A percentile compares a stretch with the other conserved stretches of the same genome.
Evolutionary conservation across 352 stramenopile species (phyloP).

Genomic region (Hyaloperonospora brassicae): DNA sequence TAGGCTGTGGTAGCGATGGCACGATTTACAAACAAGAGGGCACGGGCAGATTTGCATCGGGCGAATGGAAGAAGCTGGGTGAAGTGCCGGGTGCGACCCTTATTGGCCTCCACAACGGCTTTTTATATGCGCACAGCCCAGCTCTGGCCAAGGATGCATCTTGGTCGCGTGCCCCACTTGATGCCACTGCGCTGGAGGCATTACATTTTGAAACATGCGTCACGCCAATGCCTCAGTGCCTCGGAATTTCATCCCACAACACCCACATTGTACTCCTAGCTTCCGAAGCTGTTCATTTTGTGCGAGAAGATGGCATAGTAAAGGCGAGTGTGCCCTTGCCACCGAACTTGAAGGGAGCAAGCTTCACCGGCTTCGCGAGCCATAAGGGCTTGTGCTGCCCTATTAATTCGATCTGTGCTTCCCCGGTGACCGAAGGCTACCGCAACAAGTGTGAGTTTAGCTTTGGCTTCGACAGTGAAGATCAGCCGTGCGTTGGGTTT

Average conservation of each 20-base stretch:
- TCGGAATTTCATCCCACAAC: slow-evolving; percentile 74
- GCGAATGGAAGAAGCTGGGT: slow-evolving; percentile 50
- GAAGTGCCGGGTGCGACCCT: slow-evolving; percentile 30
- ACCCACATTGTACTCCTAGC: slow-evolving; percentile 61
- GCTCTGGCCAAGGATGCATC: slow-evolving; percentile 2
- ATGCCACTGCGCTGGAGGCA: slow-evolving; percentile 37
- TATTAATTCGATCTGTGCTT: slow-evolving; percentile 83
- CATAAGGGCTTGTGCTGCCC: slow-evolving; percentile 79
- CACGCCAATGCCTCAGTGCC: slow-evolving; percentile 17
- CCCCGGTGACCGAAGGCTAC: slow-evolving; percentile 83
- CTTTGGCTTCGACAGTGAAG: slow-evolving; percentile 78
- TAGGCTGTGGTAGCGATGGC: slow-evolving; percentile 52
- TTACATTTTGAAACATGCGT: slow-evolving; percentile 39
- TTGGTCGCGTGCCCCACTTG: slow-evolving; percentile 52
- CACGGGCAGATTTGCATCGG: slow-evolving; percentile 48
- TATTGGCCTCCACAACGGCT: slow-evolving; percentile 70
- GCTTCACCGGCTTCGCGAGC: slow-evolving; percentile 58
- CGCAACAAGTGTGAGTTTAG: slow-evolving; percentile 98
- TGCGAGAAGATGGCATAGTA: slow-evolving; percentile 26
- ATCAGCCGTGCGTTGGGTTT: slow-evolving; percentile 82
- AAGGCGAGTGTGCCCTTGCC: slow-evolving; percentile 31
- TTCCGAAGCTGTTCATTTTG: slow-evolving; percentile 34
- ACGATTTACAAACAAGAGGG: slow-evolving; percentile 65
- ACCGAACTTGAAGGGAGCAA: slow-evolving; percentile 7
- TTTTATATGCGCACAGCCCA: slow-evolving; percentile 47